Conservation (phyloP, 352 stramenopile genomes). For the Phytopythium oedochilum region DNA sequence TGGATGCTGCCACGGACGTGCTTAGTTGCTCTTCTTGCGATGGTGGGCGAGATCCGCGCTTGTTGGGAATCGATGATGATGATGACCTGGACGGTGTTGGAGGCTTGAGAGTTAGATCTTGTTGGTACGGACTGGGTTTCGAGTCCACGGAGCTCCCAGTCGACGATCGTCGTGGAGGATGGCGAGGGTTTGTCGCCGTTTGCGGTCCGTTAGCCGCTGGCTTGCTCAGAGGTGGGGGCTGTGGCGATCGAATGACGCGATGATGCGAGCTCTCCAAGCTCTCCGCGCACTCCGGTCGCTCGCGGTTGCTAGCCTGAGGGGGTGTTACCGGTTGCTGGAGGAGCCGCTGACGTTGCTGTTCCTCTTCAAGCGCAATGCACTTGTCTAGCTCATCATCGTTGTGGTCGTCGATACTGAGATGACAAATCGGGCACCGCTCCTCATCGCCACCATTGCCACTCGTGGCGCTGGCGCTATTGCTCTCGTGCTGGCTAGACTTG, state of each 20-base stretch:
- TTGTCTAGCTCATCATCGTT: slow-evolving; percentile 46
- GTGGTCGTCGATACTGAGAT: slow-evolving; percentile 48
- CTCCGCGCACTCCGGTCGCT: background rate
- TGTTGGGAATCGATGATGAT: slow-evolving; percentile 1
- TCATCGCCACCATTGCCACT: slow-evolving; percentile 19
- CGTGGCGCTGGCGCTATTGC: background rate
- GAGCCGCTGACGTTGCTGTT: slow-evolving; percentile 10
- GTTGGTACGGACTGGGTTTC: slow-evolving; percentile 1
- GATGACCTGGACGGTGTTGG: background rate
- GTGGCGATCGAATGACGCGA: background rate
- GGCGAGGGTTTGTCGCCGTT: background rate
- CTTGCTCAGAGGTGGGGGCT: background rate
- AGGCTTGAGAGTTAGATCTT: slow-evolving; percentile 3
- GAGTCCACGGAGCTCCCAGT: background rate
- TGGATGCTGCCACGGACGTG: slow-evolving; percentile 2
- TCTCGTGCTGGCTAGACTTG: background rate
- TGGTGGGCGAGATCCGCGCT: slow-evolving; percentile 6
- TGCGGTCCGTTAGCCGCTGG: background rate
- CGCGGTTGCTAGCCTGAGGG: slow-evolving; percentile 3
- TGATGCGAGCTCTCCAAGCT: background rate
- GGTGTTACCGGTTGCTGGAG: background rate
- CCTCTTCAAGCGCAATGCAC: slow-evolving; percentile 53
- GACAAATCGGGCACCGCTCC: slow-evolving; percentile 43
- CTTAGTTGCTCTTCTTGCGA: slow-evolving; percentile 11
- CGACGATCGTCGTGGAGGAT: background rate